Base-by-base conservation (phyloP, 345 rosid species). In the Euphorbia tirucalli region DNA sequence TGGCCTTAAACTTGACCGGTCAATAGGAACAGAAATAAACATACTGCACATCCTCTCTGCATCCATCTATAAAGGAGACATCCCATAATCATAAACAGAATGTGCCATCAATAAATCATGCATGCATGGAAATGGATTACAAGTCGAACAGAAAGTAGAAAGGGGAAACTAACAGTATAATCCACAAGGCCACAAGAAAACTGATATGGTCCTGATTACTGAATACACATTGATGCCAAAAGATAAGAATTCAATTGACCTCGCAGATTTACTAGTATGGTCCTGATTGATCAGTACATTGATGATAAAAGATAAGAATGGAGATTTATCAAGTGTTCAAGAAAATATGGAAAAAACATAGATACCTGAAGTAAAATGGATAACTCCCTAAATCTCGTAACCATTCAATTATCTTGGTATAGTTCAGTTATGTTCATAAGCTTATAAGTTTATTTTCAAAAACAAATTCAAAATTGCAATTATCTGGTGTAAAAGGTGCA, bases 41-140 rank as follows among this genome's bases (percentile, higher is more conserved):
- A 80, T 75, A 68, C 66, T 78, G 77, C 82, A 85, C 82, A 89
- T 81, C 86, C 65, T 88, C 87, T 82, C 89, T 43, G 92, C 91
- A 70, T 95, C 91, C 76, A 30, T 55, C 98, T 93, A 79, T 74
- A 79, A 70, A 74, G 39, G 72, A 65, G 75, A 30, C 69, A 67
- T 43, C 56, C 66, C 58, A 62, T 61, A 57, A 35, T 52, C 35
- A 60, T 11, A 27, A 27, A 69, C 3, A 35, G 22, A 46, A 59
- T 15, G 58, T 63, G 24, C 35, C 56, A 69, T 30, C 25, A 65
- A 61, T 11, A 73, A 46, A 46, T 46, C 52, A 46, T 15, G 52
- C 52, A 46, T 46, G 52, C 19, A 46, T 10, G 44, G 44, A n/a
- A 46, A 46, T 15, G 16, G 52, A 46, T 46, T 46, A 46, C 16